Conservation (phyloP, 2,329 filamentous ascomycete species). For the Bimuria novae-zelandiae region DNA sequence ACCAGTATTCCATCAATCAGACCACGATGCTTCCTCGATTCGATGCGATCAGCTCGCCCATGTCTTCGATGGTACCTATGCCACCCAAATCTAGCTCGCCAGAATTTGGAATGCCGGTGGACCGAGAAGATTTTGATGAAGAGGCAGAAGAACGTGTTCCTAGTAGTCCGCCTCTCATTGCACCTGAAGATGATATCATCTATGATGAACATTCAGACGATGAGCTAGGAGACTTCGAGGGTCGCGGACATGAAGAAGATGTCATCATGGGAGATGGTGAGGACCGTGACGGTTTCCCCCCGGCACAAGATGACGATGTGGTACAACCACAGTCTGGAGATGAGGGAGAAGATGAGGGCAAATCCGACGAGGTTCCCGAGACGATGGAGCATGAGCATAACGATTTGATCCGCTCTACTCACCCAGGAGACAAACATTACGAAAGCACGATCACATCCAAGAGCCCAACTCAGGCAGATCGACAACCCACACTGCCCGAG, state of each 20-base stretch:
- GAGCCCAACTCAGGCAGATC: slow-evolving; percentile 21
- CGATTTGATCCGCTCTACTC: slow-evolving; percentile 16
- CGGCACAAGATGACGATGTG: slow-evolving; percentile 20
- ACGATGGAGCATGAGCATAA: slow-evolving; percentile 20
- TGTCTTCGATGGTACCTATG: slow-evolving; percentile 37
- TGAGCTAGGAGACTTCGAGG: slow-evolving; percentile 19
- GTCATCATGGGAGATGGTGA: slow-evolving; percentile 16
- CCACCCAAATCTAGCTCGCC: slow-evolving; percentile 31
- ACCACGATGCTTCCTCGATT: slow-evolving; percentile 38
- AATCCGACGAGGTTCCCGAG: slow-evolving; percentile 30
- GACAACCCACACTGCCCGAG: slow-evolving; percentile 39
- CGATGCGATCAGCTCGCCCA: slow-evolving; percentile 36
- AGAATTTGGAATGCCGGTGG: slow-evolving; percentile 6
- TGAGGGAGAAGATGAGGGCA: slow-evolving; percentile 10
- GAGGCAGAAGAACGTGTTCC: slow-evolving; percentile 38
- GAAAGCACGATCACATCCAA: neutral
- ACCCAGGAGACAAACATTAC: slow-evolving; percentile 6
- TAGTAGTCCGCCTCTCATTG: slow-evolving; percentile 42
- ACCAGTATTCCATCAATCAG: slow-evolving; percentile 44
- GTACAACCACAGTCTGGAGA: slow-evolving; percentile 9
- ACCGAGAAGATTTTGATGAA: slow-evolving; percentile 17
- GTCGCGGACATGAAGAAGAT: slow-evolving; percentile 18
- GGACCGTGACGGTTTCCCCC: slow-evolving; percentile 28
- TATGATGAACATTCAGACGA: slow-evolving; percentile 35
- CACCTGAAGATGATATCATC: slow-evolving; percentile 24